phyloP scores from a whole-genome alignment of 2,329 filamentous ascomycete species.

The Ascocoryne sarcoides region DNA sequence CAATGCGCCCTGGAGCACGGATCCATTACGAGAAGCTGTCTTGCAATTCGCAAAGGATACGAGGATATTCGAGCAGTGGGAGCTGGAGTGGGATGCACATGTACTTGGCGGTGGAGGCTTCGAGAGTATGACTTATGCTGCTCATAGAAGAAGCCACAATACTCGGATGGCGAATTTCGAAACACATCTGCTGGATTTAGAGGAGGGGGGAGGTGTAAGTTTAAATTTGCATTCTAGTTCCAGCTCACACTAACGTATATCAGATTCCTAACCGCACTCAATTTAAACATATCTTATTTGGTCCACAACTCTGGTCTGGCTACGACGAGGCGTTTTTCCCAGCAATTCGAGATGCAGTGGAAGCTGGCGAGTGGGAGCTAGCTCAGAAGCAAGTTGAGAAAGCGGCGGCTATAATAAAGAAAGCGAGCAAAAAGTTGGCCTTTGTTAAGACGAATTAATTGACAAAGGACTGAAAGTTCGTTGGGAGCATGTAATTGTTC shows the following conservation, averaged over 20 bases:
- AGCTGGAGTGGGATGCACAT: constrained; percentile 63
- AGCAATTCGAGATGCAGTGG: constrained; percentile 73
- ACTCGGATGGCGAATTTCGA: constrained; percentile 74
- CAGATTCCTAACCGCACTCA: constrained; percentile 80
- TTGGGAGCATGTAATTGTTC: too few species aligned
- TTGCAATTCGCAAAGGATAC: constrained; percentile 50
- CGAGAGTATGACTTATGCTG: constrained; percentile 60
- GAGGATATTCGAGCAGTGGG: constrained; percentile 64
- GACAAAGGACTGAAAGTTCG: too few species aligned
- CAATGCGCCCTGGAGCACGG: constrained; percentile 29
- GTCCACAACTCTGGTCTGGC: constrained; percentile 68
- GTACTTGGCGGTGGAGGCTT: constrained; percentile 64
- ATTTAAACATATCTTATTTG: constrained; percentile 89
- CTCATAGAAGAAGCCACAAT: constrained; percentile 68
- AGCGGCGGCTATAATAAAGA: constrained; percentile 57
- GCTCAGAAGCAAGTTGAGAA: constrained; percentile 63
- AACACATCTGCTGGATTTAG: constrained; percentile 69
- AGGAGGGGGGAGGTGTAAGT: constrained; percentile 65
- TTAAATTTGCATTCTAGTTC: constrained; percentile 3
- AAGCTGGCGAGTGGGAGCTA: constrained; percentile 58
- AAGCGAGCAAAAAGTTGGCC: constrained; percentile 41
- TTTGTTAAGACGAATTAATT: too few species aligned
- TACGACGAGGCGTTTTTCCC: constrained; percentile 67
- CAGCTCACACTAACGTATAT: not conserved
- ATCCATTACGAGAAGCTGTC: constrained; percentile 54